Evolutionary conservation across 306 rosid genomes (phyloP).

Genomic region (Amphicarpaea edgeworthii): DNA sequence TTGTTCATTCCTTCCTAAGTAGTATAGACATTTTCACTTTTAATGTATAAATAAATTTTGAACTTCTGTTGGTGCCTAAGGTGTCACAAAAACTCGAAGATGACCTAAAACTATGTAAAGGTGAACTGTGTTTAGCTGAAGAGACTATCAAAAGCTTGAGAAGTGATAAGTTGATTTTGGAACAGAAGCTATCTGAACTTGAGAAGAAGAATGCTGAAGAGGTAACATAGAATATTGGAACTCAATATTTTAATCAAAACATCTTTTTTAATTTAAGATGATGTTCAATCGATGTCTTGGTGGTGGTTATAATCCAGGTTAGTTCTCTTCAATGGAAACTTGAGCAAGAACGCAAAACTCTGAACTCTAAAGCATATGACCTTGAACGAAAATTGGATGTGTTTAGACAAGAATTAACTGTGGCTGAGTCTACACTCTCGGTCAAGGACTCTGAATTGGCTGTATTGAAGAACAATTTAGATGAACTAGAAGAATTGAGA

Average conservation of each 20-base stretch:
- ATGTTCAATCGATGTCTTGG: conserved; percentile 23
- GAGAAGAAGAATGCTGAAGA: conserved; percentile 74
- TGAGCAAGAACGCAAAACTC: conserved; percentile 69
- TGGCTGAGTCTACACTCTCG: conserved; percentile 65
- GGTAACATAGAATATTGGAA: conserved; percentile 55
- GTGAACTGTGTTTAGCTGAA: conserved; percentile 69
- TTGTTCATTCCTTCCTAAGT: conserved; percentile 11
- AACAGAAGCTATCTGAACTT: conserved; percentile 61
- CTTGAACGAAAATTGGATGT: conserved; percentile 74
- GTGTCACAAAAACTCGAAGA: conserved; percentile 70
- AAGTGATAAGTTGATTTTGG: conserved; percentile 66
- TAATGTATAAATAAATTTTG: conserved; percentile 16
- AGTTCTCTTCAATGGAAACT: conserved; percentile 56
- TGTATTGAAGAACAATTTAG: conserved; percentile 64
- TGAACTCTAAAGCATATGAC: conserved; percentile 60
- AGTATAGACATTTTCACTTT: conserved; percentile 24
- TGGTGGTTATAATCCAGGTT: conserved; percentile 65
- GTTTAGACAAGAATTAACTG: conserved; percentile 63
- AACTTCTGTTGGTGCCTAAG: conserved; percentile 45
- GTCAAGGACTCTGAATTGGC: conserved; percentile 72
- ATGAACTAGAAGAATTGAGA: conserved; percentile 90
- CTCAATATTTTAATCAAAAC: conserved; percentile 24
- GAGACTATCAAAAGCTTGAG: conserved; percentile 66
- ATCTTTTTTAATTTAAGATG: conserved; percentile 25
- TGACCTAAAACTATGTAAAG: conserved; percentile 68